phyloP scores from a whole-genome alignment of 805 yeast genomes.

The Starmerella tilneyi region DNA sequence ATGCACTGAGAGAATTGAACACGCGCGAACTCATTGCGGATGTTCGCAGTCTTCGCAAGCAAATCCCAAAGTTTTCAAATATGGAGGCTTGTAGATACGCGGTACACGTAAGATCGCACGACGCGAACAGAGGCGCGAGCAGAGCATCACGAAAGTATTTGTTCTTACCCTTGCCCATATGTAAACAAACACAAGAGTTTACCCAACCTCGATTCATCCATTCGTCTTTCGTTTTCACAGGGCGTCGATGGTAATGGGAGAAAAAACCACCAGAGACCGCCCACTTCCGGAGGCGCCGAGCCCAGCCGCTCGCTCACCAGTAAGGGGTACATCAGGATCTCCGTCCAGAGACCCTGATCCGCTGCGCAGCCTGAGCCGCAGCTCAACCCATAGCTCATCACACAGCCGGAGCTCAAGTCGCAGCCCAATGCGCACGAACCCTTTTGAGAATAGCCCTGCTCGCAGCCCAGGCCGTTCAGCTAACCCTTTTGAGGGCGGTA shows the following conservation, averaged over 20 bases:
- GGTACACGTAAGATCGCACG: too few relatives aligned
- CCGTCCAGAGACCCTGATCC: conserved; percentile 8
- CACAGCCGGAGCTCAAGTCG: neutral
- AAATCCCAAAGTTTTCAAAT: too few relatives aligned
- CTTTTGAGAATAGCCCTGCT: neutral
- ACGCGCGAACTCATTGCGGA: too few relatives aligned
- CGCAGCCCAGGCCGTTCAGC: conserved; percentile 19
- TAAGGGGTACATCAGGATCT: conserved; percentile 8
- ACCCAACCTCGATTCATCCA: neutral
- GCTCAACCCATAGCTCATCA: neutral
- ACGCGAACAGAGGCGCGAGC: too few relatives aligned
- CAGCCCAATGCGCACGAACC: neutral
- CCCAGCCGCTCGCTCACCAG: conserved; percentile 19
- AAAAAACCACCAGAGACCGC: conserved; percentile 1
- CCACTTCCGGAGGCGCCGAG: conserved; percentile 20
- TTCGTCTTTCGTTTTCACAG: neutral
- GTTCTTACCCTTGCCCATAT: conserved; percentile 4
- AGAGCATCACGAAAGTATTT: too few relatives aligned
- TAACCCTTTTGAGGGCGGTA: conserved; percentile 21
- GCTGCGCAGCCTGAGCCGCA: conserved; percentile 4
- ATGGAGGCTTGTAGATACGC: too few relatives aligned
- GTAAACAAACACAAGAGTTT: conserved; percentile 1
- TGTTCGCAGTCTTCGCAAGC: too few relatives aligned
- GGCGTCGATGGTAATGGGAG: neutral
- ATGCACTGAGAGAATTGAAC: too few relatives aligned